Conservation (phyloP, 306 rosid genomes). For the Glycyrrhiza uralensis region DNA sequence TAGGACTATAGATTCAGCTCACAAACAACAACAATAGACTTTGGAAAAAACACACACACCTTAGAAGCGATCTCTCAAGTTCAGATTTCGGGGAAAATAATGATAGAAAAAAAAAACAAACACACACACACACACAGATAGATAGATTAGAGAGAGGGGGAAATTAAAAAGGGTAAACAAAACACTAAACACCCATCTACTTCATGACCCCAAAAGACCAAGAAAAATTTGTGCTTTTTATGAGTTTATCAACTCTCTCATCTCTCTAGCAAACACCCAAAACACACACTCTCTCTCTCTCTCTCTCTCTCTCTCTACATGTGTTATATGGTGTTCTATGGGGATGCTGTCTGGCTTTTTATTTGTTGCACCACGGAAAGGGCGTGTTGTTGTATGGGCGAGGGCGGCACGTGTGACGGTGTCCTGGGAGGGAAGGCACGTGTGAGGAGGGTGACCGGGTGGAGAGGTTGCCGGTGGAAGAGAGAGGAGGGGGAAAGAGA, state of each 20-base stretch:
- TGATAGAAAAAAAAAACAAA: neutral
- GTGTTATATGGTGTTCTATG: neutral
- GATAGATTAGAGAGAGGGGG: neutral
- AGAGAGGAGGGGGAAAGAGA: constrained; percentile 32
- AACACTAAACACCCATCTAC: constrained; percentile 16
- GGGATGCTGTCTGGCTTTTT: constrained; percentile 43
- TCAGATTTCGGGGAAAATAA: constrained; percentile 32
- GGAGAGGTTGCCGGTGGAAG: constrained; percentile 37
- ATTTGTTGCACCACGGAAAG: constrained; percentile 81
- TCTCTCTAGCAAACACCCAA: neutral
- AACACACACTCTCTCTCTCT: constrained; percentile 7
- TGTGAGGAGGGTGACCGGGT: constrained; percentile 36
- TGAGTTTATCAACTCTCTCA: neutral
- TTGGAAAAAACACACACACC: constrained; percentile 18
- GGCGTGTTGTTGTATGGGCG: constrained; percentile 44
- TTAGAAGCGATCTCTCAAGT: constrained; percentile 31
- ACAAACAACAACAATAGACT: neutral
- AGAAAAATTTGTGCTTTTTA: constrained; percentile 11
- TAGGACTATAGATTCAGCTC: constrained; percentile 10
- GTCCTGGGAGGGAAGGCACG: constrained; percentile 9
- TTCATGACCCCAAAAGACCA: constrained; percentile 7
- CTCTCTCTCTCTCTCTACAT: neutral
- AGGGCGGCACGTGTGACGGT: constrained; percentile 30
- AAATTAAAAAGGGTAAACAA: constrained; percentile 22
- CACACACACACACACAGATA: neutral